phyloP scores from a whole-genome alignment of 352 stramenopile species.

The Globisporangium okanoganense region DNA sequence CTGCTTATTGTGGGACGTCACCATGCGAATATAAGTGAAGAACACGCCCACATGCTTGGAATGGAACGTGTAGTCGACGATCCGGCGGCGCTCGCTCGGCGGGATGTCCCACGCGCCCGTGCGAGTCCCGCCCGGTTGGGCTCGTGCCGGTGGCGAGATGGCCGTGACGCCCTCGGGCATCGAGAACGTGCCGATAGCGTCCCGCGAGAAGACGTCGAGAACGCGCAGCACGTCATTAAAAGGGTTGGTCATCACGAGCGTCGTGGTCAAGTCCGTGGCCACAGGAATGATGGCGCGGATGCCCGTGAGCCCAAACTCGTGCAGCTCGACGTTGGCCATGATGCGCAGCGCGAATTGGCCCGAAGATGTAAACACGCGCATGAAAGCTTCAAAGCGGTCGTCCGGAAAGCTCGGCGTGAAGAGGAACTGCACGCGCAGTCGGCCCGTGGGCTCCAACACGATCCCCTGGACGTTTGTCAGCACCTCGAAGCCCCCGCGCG shows the following conservation, averaged over 20 bases:
- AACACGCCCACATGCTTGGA: conserved; percentile 21
- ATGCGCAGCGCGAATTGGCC: conserved; percentile 44
- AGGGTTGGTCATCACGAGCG: conserved; percentile 43
- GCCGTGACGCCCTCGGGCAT: conserved; percentile 2
- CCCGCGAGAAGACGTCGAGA: conserved; percentile 39
- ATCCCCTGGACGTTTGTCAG: conserved; percentile 30
- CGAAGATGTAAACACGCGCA: conserved; percentile 43
- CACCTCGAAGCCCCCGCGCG: conserved; percentile 38
- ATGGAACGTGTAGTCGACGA: conserved; percentile 36
- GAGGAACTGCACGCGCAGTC: conserved; percentile 33
- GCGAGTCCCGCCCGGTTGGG: not conserved
- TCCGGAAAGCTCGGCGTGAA: conserved; percentile 30
- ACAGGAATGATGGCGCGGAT: conserved; percentile 30
- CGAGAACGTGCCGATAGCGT: conserved; percentile 31
- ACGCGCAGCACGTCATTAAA: conserved; percentile 34
- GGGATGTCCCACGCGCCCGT: conserved; percentile 36
- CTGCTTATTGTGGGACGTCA: conserved; percentile 5
- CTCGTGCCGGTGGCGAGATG: not conserved
- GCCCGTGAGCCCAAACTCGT: conserved; percentile 24
- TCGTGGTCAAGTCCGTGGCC: conserved; percentile 25
- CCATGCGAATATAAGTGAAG: conserved; percentile 37
- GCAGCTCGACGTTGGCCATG: conserved; percentile 23
- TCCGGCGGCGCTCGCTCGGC: conserved; percentile 22
- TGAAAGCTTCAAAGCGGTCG: conserved; percentile 20
- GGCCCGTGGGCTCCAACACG: conserved; percentile 28